Conservation (phyloP, 306 rosid species). For the Malus sylvestris region DNA sequence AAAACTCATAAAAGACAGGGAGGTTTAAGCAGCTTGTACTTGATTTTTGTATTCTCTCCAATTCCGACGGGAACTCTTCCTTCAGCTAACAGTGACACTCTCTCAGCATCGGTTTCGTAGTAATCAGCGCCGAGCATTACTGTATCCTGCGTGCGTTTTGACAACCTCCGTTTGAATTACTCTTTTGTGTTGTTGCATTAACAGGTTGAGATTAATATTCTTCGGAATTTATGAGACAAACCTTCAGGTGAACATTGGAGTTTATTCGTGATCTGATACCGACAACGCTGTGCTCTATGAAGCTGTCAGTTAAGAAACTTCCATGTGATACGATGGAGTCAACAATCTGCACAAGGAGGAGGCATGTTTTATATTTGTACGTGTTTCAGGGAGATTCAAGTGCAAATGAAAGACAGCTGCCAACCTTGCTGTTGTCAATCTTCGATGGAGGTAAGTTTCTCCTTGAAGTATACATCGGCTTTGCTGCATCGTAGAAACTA, state of each 20-base stretch:
- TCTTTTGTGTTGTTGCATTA: not conserved
- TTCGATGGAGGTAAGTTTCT: constrained; percentile 91
- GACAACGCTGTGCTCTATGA: constrained; percentile 85
- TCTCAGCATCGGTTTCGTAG: constrained; percentile 72
- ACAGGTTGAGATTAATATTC: not conserved
- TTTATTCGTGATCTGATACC: constrained; percentile 87
- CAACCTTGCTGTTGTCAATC: constrained; percentile 81
- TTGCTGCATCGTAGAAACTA: constrained; percentile 78
- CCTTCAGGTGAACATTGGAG: constrained; percentile 78
- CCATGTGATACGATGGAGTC: constrained; percentile 91
- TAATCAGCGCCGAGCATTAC: constrained; percentile 96
- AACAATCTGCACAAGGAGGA: constrained; percentile 54
- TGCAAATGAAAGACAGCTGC: not conserved
- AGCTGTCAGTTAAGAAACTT: constrained; percentile 68
- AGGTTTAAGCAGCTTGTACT: constrained; percentile 29
- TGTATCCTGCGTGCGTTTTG: constrained; percentile 55
- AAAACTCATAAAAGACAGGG: not conserved
- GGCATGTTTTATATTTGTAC: not conserved
- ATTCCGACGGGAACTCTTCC: constrained; percentile 91
- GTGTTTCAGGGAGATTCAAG: not conserved
- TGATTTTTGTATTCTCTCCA: constrained; percentile 83
- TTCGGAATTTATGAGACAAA: constrained; percentile 17
- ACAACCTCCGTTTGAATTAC: not conserved
- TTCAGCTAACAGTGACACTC: constrained; percentile 52
- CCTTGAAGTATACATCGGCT: constrained; percentile 89